These are phyloP conservation scores for Calocybe gangraenosa DNA, from an alignment of 768 basidiomycete species.

Conservation along the genomic window DNA sequence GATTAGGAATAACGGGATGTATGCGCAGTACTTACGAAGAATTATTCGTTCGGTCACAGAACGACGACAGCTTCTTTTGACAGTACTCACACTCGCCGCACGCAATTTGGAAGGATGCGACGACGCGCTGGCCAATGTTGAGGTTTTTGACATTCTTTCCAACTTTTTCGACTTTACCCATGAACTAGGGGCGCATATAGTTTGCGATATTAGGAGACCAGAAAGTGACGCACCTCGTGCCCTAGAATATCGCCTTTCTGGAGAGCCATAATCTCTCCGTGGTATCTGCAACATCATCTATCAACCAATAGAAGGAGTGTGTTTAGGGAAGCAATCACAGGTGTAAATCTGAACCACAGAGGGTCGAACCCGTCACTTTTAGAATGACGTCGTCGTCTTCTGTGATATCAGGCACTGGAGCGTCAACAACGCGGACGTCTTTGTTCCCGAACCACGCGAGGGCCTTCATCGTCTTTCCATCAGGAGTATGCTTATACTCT, in stretches of 20 bases:
- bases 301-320: neutral
- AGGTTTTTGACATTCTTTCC: constrained; percentile 63
- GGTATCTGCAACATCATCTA: constrained; percentile 41
- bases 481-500: constrained; percentile 42
- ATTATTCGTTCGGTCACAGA: constrained; percentile 72
- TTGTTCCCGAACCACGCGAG: constrained; percentile 61
- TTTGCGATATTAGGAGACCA: too few relatives aligned
- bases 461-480: constrained; percentile 61
- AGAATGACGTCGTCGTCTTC: constrained; percentile 75
- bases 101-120: constrained; percentile 75
- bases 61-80: constrained; percentile 65
- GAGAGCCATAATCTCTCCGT: constrained; percentile 64
- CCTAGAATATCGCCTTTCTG: constrained; percentile 75
- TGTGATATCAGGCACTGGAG: constrained; percentile 49
- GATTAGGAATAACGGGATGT: too few relatives aligned
- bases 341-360: constrained; percentile 67
- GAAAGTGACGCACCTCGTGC: constrained; percentile 67
- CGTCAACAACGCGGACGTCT: constrained; percentile 40
- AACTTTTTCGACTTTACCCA: constrained; percentile 65
- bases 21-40: constrained; percentile 44
- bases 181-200: constrained; percentile 39
- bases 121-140: constrained; percentile 64
- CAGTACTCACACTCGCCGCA: constrained; percentile 73
- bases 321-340: constrained; percentile 25
- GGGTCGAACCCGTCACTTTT: constrained; percentile 71